Evolutionary conservation across 345 rosid species (phyloP).

Genomic region (Excoecaria agallocha): DNA sequence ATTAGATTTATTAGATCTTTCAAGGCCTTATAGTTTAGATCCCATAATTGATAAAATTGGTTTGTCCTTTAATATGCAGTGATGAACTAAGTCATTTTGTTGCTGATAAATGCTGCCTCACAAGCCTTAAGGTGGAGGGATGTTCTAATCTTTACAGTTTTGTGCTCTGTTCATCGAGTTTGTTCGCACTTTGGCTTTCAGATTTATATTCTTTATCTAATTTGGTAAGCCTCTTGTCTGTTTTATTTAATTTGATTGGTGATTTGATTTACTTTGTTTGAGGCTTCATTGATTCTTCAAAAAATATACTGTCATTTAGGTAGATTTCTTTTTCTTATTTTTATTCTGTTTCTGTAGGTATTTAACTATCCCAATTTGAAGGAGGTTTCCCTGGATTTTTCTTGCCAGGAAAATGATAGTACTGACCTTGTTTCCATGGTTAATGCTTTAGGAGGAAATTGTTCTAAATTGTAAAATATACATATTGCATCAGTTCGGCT

Average conservation of each 20-base stretch:
- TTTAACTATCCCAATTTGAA: constrained; percentile 77
- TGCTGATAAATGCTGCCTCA: constrained; percentile 78
- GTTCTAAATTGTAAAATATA: constrained; percentile 69
- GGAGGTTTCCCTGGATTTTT: constrained; percentile 84
- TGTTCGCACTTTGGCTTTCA: constrained; percentile 84
- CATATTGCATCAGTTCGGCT: constrained; percentile 83
- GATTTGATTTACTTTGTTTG: background rate
- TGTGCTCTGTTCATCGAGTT: constrained; percentile 73
- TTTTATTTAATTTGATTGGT: background rate
- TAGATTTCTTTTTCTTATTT: background rate
- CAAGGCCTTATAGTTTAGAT: background rate
- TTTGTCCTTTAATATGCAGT: constrained; percentile 36
- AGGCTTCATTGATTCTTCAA: background rate
- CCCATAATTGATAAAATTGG: background rate
- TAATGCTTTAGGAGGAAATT: constrained; percentile 72
- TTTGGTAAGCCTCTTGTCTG: constrained; percentile 49
- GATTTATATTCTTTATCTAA: constrained; percentile 70
- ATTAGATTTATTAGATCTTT: background rate
- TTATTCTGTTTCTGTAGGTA: constrained; percentile 37
- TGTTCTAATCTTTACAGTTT: constrained; percentile 84
- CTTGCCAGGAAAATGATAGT: constrained; percentile 67
- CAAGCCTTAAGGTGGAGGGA: constrained; percentile 89
- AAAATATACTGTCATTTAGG: background rate
- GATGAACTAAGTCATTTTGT: constrained; percentile 95
- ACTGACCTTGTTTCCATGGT: constrained; percentile 69